These are phyloP conservation scores for Oryza officinalis DNA, from an alignment of 176 grass and related monocot species.

Conservation along the genomic window DNA sequence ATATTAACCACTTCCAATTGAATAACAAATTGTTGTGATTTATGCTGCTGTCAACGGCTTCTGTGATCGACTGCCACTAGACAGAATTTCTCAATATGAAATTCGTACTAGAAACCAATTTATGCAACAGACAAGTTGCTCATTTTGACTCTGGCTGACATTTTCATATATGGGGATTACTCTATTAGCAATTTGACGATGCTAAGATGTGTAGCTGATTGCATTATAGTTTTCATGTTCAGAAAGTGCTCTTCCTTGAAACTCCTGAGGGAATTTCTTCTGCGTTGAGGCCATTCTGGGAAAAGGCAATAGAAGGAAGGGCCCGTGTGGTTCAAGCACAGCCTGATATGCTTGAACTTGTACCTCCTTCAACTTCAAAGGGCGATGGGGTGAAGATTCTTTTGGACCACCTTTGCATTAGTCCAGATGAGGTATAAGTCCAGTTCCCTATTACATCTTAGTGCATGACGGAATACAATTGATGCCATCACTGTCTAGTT, in stretches of 20 bases:
- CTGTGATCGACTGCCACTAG: no score
- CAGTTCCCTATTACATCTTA: constrained; percentile 14
- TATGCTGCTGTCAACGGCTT: neutral
- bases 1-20: neutral
- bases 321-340: constrained; percentile 77
- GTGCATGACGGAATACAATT: neutral
- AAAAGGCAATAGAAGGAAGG: constrained; percentile 58
- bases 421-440: constrained; percentile 66
- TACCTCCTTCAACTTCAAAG: constrained; percentile 83
- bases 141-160: neutral
- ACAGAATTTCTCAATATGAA: no score
- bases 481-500: neutral
- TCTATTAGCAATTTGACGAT: constrained; percentile 7
- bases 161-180: constrained; percentile 8
- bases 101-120: neutral
- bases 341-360: constrained; percentile 97
- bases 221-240: constrained; percentile 29
- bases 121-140: constrained; percentile 5
- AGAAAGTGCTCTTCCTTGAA: constrained; percentile 94
- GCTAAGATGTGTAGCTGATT: constrained; percentile 26
- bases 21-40: neutral
- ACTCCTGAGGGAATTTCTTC: constrained; percentile 68
- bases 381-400: constrained; percentile 80
- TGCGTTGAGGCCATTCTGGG: constrained; percentile 79
- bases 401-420: constrained; percentile 76